Evolutionary conservation across 306 rosid genomes (phyloP).

Genomic region (Fagus crenata): DNA sequence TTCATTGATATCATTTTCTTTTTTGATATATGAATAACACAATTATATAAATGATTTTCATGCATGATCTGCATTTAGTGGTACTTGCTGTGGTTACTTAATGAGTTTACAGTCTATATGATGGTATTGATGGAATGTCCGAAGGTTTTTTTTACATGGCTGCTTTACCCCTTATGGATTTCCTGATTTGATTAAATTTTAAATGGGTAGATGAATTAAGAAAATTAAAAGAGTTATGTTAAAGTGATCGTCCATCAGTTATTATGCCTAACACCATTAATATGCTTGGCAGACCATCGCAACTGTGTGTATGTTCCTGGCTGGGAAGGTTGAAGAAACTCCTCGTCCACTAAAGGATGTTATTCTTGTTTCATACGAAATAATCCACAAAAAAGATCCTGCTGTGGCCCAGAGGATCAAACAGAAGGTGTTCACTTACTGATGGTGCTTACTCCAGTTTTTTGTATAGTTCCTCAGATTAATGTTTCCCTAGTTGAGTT

Average conservation of each 20-base stretch:
- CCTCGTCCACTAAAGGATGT: conserved; percentile 97
- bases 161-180: neutral
- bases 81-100: neutral
- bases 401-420: conserved; percentile 85
- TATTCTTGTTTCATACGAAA: conserved; percentile 89
- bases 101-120: neutral
- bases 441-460: conserved; percentile 18
- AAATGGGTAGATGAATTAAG: neutral
- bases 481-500: conserved; percentile 18
- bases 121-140: neutral
- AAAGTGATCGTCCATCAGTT: conserved; percentile 1
- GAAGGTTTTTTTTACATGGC: neutral
- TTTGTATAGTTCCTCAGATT: conserved; percentile 10
- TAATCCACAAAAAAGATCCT: conserved; percentile 87
- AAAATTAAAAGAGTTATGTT: neutral
- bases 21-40: neutral
- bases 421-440: conserved; percentile 65
- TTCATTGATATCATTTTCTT: neutral
- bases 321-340: conserved; percentile 99
- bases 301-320: conserved; percentile 98
- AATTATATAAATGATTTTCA: neutral
- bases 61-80: neutral
- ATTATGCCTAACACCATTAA: conserved; percentile 29
- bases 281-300: conserved; percentile 82
- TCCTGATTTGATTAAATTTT: neutral